Base-by-base conservation (phyloP, 2,329 filamentous ascomycete species). In the Aspergillus sp. region DNA sequence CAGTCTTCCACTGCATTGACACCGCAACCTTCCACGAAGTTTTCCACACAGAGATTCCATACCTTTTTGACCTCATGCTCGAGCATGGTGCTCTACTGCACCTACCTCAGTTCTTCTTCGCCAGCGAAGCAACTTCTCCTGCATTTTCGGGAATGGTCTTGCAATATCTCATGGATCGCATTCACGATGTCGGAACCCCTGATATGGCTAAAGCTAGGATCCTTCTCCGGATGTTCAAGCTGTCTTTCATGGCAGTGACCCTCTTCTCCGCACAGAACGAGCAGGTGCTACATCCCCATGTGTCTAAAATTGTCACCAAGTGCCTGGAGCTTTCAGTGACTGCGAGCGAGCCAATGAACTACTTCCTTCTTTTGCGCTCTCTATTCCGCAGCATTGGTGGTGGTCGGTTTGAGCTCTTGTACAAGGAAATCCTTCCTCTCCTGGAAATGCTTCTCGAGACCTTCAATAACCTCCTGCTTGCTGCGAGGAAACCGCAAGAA, bases 161-260 rank as follows among this genome's bases (percentile, higher is more conserved):
- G 48, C 91, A 96, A 64, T 99, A 99, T 71, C 81, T 99, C 59
- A 99, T 99, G 95, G 90, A 93, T 67, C 90, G 91, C 53, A 96
- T 99, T 57, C 90, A 96, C 62, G 90, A 99, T 71, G 92, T 99
- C 44, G 95, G 95, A 21, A 95, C 91, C 0, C 87, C 90, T 7
- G 92, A 99, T 74, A 88, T 95, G 53, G 92, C 91, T 70, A 96
- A 93, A 74, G 93, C 95, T 0, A 93, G 92, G 6, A 96, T 99
- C 48, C 79, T 99, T 35, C 79, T 99, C 51, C 86, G 96, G 55
- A 86, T 99, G 52, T 99, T 98, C 79, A 99, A 99, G 76, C 78
- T 99, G 51, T 96, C 93, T 0, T 99, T 99, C 74, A 99, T 99
- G 95, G 96, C 96, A 0, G 95, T 99, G 40, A 99, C 95, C 0